phyloP scores from a whole-genome alignment of 768 basidiomycete genomes.

The Porpolomopsis calyptriformis region DNA sequence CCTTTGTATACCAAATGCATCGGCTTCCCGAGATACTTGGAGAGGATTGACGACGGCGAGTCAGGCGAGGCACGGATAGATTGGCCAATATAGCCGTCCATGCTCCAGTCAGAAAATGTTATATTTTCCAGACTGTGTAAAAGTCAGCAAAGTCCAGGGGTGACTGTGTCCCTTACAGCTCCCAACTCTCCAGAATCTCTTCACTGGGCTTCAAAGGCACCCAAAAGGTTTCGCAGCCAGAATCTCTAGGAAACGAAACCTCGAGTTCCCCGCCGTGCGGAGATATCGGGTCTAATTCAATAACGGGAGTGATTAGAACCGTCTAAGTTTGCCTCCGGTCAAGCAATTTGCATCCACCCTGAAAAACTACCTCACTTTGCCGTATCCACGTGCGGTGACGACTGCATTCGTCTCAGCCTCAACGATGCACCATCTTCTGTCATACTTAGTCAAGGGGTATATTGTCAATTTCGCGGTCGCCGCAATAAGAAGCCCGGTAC shows the following conservation, averaged over 20 bases:
- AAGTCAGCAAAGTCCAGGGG: neutral
- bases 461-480: neutral
- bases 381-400: slow-evolving; percentile 58
- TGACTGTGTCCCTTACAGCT: slow-evolving; percentile 32
- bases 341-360: neutral
- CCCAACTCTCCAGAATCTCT: slow-evolving; percentile 42
- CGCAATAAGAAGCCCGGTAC: slow-evolving; percentile 23
- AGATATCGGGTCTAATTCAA: slow-evolving; percentile 35
- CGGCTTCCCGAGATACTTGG: slow-evolving; percentile 47
- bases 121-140: slow-evolving; percentile 33
- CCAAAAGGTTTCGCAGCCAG: slow-evolving; percentile 45
- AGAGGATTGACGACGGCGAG: slow-evolving; percentile 45
- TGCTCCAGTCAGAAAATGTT: slow-evolving; percentile 19
- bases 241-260: slow-evolving; percentile 50
- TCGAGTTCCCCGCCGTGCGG: slow-evolving; percentile 39
- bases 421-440: slow-evolving; percentile 62
- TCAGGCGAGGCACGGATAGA: slow-evolving; percentile 20
- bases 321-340: slow-evolving; percentile 40
- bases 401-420: slow-evolving; percentile 41
- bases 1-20: slow-evolving; percentile 66
- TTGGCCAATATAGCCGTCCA: slow-evolving; percentile 56
- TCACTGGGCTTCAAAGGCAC: slow-evolving; percentile 48
- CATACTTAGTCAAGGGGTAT: slow-evolving; percentile 35
- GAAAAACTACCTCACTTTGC: slow-evolving; percentile 1
- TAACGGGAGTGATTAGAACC: slow-evolving; percentile 51